Evolutionary conservation across 164 flowering plant genomes (phyloP).

Genomic region (Chimonanthus salicifolius): DNA sequence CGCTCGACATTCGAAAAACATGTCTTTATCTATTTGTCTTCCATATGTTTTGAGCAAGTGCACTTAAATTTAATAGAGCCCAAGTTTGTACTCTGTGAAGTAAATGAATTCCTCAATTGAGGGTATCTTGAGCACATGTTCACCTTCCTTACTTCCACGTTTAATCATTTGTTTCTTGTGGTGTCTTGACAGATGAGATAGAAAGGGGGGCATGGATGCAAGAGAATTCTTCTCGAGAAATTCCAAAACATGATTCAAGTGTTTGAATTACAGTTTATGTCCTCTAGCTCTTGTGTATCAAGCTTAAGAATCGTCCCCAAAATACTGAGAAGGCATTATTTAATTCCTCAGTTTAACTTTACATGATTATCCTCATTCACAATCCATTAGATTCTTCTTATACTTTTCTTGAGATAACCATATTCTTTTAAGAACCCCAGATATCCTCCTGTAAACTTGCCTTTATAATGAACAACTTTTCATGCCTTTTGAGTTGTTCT

Average conservation of each 20-base stretch:
- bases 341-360: constrained; percentile 24
- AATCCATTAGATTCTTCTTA: constrained; percentile 47
- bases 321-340: constrained; percentile 28
- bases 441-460: constrained; percentile 2
- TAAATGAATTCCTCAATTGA: neutral
- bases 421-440: constrained; percentile 21
- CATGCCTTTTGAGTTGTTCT: neutral
- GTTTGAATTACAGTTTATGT: constrained; percentile 23
- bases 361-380: constrained; percentile 41
- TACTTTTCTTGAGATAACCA: constrained; percentile 18
- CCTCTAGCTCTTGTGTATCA: constrained; percentile 51
- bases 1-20: constrained; percentile 20
- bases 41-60: constrained; percentile 18
- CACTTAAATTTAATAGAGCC: neutral
- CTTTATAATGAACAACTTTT: neutral
- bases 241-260: constrained; percentile 27
- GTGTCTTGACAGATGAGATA: constrained; percentile 25
- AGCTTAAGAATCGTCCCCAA: constrained; percentile 51
- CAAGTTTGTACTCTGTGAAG: constrained; percentile 6
- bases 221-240: constrained; percentile 33
- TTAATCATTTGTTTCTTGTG: constrained; percentile 25
- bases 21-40: constrained; percentile 23
- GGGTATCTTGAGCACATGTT: constrained; percentile 41
- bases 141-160: constrained; percentile 32
- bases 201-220: constrained; percentile 21